Percentiles rank a stretch among this genome's conserved stretches.
Evolutionary conservation across 306 rosid species (phyloP).

Genomic region (apple (Malus domestica)): DNA sequence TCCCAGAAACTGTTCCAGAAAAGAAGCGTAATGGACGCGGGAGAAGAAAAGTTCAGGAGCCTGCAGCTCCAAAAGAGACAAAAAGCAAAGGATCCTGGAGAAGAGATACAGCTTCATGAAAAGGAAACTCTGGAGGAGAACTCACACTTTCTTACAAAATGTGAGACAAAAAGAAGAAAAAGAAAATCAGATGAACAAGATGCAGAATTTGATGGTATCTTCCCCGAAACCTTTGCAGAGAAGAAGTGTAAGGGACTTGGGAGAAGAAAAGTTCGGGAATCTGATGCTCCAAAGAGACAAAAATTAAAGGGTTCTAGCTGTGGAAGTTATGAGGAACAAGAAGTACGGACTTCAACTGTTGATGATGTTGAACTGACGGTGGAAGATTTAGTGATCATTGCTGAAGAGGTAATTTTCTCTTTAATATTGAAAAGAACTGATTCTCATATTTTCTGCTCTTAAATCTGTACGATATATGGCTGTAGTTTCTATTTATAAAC

Average conservation of each 20-base stretch:
- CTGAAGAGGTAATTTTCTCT: conserved; percentile 55
- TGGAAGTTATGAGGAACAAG: conserved; percentile 19
- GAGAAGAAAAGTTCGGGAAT: conserved; percentile 20
- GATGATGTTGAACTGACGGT: conserved; percentile 53
- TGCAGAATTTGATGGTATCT: conserved; percentile 11
- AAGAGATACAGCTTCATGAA: conserved; percentile 13
- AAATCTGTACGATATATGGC: background rate
- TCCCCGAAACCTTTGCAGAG: conserved; percentile 18
- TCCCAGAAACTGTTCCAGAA: conserved; percentile 16
- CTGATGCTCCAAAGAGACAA: conserved; percentile 20
- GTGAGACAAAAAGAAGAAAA: conserved; percentile 31
- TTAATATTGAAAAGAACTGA: conserved; percentile 5
- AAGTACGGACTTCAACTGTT: conserved; percentile 27
- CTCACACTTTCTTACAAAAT: conserved; percentile 15
- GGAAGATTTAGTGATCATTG: conserved; percentile 64
- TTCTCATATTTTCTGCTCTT: background rate
- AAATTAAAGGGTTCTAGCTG: conserved; percentile 17
- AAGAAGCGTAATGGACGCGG: conserved; percentile 21
- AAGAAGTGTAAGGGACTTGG: conserved; percentile 19
- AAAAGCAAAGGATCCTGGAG: conserved; percentile 17
- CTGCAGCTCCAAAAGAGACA: conserved; percentile 24
- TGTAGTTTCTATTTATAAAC: background rate
- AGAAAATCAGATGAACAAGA: conserved; percentile 17
- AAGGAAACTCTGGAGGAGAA: conserved; percentile 27
- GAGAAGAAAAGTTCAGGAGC: conserved; percentile 16